Evolutionary conservation across 164 flowering plant genomes (phyloP), one percentile per base, ranked within the genome.

Genomic region (Santalum album): DNA sequence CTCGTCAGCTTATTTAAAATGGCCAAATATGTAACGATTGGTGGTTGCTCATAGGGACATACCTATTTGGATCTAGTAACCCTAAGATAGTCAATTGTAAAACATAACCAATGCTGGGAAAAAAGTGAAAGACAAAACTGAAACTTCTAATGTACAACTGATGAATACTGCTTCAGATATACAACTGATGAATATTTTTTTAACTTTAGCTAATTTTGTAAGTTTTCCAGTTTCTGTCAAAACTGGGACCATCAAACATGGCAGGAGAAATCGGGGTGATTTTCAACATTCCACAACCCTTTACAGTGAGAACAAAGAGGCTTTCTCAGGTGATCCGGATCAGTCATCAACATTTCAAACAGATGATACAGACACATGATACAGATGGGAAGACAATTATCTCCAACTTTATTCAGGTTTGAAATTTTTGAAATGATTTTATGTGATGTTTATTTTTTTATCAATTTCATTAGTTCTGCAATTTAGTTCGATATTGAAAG

Each of bases 261-360:
- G 80, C 75, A 54, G 96, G 96, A 54, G 96, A 89, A 67, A 80
- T 86, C 25, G 96, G 80, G 24, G 91, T 89, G 7, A 38, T 89
- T 49, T 69, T 89, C 72, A 89, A 86, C 66, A 75, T 76, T 59
- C 91, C 88, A 26, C 96, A 89, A 61, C 96, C 91, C 56, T 89
- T 78, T 63, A 88, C 94, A 48, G 82, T 88, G 67, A 80, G 94
- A 68, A 88, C 82, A 40, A 89, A 60, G 73, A 78, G 87, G 63
- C 84, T 84, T 36, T 86, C 84, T 49, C 96, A 88, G 66, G 84
- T 86, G 34, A 69, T 88, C 34, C 64, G 90, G 52, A 78, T 85
- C 23, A 82, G 90, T 60, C 94, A 88, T 70, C 81, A 72, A 49
- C 70, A 77, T 54, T 82, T 88, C 75, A 88, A 86, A 78, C 75